A percentile compares a stretch with the other conserved stretches of the same genome.
Conservation (phyloP, 495 filamentous ascomycete genomes). For the Penicillium cataractarum region DNA sequence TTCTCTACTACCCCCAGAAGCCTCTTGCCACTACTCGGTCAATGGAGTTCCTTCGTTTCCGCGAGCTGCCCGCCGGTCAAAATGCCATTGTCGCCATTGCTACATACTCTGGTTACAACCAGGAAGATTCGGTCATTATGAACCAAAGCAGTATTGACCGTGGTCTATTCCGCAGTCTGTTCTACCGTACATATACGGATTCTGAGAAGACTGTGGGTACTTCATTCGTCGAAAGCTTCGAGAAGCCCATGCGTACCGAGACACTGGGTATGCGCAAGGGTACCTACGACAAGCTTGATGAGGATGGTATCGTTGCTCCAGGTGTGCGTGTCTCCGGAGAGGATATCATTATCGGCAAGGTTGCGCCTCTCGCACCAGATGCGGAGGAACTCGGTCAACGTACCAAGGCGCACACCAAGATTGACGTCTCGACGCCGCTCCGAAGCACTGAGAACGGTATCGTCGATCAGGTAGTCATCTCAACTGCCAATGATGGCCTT, state of each 20-base stretch:
- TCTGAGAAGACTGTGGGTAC: constrained; percentile 93
- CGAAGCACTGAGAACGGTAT: constrained; percentile 96
- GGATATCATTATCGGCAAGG: constrained; percentile 99
- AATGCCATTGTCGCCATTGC: constrained; percentile 98
- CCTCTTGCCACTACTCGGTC: constrained; percentile 93
- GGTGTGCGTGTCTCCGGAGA: constrained; percentile 94
- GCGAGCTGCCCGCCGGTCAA: constrained; percentile 94
- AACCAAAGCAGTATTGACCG: constrained; percentile 98
- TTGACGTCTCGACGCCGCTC: constrained; percentile 92
- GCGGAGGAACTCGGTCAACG: constrained; percentile 92
- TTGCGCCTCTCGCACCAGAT: constrained; percentile 88
- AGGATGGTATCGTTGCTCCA: constrained; percentile 90
- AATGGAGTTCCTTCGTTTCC: constrained; percentile 98
- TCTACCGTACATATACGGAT: constrained; percentile 96
- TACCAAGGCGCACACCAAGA: constrained; percentile 85
- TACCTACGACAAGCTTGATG: constrained; percentile 97
- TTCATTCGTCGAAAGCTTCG: constrained; percentile 85
- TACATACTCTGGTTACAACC: constrained; percentile 98
- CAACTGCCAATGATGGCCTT: constrained; percentile 81
- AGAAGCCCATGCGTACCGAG: constrained; percentile 87
- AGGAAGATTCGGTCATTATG: constrained; percentile 99
- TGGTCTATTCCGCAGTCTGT: constrained; percentile 94
- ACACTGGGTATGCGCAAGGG: constrained; percentile 91
- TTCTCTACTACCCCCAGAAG: constrained; percentile 98
- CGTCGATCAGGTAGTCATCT: constrained; percentile 88